Conservation (phyloP, 208 protist genomes). For the Leishmania guyanensis region DNA sequence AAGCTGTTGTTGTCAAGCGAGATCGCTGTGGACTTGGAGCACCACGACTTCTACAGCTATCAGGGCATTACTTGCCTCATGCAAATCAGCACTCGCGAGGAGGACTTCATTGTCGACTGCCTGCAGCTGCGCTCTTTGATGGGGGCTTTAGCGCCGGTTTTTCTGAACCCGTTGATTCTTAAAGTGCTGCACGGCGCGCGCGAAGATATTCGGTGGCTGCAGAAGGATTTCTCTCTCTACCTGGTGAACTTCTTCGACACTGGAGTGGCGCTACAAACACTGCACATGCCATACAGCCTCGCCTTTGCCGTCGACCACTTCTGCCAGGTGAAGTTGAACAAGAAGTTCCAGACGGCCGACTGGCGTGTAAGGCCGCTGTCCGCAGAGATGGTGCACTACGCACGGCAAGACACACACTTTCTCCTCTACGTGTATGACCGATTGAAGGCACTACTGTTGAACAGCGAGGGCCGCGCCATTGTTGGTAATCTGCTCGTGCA, state of each 20-base stretch:
- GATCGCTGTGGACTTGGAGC: conserved; percentile 96
- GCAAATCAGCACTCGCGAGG: conserved; percentile 96
- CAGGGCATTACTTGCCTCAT: conserved; percentile 98
- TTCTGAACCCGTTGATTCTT: conserved; percentile 93
- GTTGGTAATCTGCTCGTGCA: conserved; percentile 87
- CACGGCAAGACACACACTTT: conserved; percentile 98
- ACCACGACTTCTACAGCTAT: conserved; percentile 95
- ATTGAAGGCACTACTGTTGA: conserved; percentile 76
- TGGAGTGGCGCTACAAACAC: conserved; percentile 93
- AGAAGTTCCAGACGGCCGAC: conserved; percentile 98
- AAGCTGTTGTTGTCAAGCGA: conserved; percentile 59
- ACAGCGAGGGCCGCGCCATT: conserved; percentile 69
- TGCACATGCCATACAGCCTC: conserved; percentile 92
- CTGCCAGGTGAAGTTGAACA: conserved; percentile 95
- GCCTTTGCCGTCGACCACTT: conserved; percentile 95
- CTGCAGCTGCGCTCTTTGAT: conserved; percentile 92
- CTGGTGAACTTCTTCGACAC: conserved; percentile 99
- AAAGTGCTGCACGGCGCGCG: conserved; percentile 98
- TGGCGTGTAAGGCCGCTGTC: conserved; percentile 98
- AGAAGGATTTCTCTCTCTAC: conserved; percentile 98
- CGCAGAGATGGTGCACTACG: conserved; percentile 97
- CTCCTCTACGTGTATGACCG: conserved; percentile 97
- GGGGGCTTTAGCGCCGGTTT: conserved; percentile 84
- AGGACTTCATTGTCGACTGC: conserved; percentile 98
- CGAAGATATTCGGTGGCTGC: conserved; percentile 97